phyloP scores from a whole-genome alignment of 768 basidiomycete species.

The Sarcodon aspratus region DNA sequence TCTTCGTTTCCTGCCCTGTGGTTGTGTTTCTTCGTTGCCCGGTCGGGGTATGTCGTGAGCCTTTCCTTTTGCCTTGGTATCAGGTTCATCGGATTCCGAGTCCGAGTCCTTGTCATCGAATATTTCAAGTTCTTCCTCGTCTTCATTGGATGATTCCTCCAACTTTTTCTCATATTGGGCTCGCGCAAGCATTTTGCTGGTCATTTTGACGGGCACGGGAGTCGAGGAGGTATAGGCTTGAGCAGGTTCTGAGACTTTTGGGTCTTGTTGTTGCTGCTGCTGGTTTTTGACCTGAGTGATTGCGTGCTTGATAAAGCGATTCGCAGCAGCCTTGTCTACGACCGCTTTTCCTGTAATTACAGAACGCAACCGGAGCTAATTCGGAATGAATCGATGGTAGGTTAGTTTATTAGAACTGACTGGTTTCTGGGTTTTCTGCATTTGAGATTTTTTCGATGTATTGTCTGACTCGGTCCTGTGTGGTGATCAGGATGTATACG shows the following conservation, averaged over 20 bases:
- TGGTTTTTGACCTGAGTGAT: conserved; percentile 46
- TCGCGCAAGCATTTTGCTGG: conserved; percentile 64
- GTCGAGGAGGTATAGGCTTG: conserved; percentile 1
- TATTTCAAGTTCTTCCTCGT: conserved; percentile 25
- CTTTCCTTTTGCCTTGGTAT: conserved; percentile 13
- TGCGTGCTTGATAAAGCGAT: conserved; percentile 77
- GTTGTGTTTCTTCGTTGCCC: neutral
- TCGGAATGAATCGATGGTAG: neutral
- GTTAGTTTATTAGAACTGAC: conserved; percentile 28
- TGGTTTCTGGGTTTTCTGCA: conserved; percentile 51
- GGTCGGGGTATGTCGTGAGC: conserved; percentile 5
- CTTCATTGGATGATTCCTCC: conserved; percentile 29
- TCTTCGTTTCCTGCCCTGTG: conserved; percentile 28
- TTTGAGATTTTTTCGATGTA: conserved; percentile 78
- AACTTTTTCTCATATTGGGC: conserved; percentile 50
- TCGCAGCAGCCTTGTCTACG: conserved; percentile 74
- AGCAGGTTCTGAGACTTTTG: conserved; percentile 8
- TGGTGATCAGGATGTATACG: neutral
- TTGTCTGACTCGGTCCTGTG: conserved; percentile 59
- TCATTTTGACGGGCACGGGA: conserved; percentile 41
- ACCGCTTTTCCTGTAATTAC: conserved; percentile 22
- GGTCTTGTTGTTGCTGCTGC: conserved; percentile 9
- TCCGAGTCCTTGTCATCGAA: conserved; percentile 26
- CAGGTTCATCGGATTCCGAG: conserved; percentile 16
- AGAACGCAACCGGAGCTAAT: neutral